These are phyloP conservation scores for Geosmithia flava DNA, from an alignment of 2,329 filamentous ascomycete species.

Conservation along the genomic window DNA sequence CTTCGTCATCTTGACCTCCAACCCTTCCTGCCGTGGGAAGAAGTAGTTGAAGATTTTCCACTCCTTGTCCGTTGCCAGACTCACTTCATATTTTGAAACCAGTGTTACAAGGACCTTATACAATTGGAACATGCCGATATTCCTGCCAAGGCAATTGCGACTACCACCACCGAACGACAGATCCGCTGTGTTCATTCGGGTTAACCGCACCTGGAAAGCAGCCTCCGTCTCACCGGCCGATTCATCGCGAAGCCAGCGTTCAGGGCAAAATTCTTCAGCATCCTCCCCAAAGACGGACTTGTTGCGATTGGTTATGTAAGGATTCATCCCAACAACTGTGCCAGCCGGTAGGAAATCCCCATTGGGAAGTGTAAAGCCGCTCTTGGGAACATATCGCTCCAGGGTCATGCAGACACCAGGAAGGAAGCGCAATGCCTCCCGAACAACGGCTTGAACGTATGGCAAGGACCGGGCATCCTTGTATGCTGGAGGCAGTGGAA, in stretches of 20 bases:
- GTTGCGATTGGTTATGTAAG: conserved; percentile 21
- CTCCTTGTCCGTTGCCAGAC: conserved; percentile 6
- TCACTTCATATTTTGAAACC: conserved; percentile 23
- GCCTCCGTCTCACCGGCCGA: conserved; percentile 10
- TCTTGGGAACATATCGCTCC: conserved; percentile 19
- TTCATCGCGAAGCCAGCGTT: conserved; percentile 22
- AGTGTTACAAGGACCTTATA: conserved; percentile 33
- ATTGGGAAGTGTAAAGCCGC: conserved; percentile 20
- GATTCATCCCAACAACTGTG: conserved; percentile 20
- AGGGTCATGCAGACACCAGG: conserved; percentile 24
- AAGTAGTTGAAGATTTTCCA: conserved; percentile 9
- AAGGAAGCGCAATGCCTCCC: conserved; percentile 39
- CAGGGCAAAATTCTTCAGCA: conserved; percentile 26
- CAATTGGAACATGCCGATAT: conserved; percentile 25
- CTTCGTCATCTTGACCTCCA: conserved; percentile 7
- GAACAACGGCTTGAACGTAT: conserved; percentile 40
- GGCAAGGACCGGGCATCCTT: conserved; percentile 16
- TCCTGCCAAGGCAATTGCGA: conserved; percentile 26
- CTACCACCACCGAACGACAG: conserved; percentile 28
- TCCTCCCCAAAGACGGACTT: conserved; percentile 26
- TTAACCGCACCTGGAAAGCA: conserved; percentile 12
- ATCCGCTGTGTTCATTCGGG: conserved; percentile 20
- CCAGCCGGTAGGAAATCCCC: conserved; percentile 22
- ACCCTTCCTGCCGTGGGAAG: conserved; percentile 9
- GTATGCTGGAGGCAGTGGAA: not conserved